Evolutionary conservation across 225 moss, liverwort and hornwort genomes (phyloP).

Genomic region (Neckera pumila): DNA sequence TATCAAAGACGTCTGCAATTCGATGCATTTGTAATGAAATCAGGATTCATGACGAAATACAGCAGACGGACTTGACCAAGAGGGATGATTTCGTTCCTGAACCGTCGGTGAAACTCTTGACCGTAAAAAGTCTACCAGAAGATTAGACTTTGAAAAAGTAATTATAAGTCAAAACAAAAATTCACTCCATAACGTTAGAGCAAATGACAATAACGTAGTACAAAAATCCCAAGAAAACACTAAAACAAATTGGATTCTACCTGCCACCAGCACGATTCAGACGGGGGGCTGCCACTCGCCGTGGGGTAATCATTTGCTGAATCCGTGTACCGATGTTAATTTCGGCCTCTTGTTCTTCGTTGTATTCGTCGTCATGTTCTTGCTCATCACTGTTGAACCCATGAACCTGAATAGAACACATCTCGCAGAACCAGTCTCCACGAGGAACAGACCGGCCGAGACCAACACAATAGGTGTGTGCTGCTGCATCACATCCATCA

Average conservation of each 20-base stretch:
- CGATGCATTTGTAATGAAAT: neutral
- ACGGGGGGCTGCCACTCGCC: conserved; percentile 17
- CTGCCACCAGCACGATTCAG: conserved; percentile 25
- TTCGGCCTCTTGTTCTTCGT: conserved; percentile 29
- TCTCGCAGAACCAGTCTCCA: conserved; percentile 87
- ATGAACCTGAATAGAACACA: conserved; percentile 36
- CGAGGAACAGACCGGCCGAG: conserved; percentile 71
- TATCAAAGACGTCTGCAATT: neutral
- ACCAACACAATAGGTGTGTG: conserved; percentile 93
- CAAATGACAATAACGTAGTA: neutral
- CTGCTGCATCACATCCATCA: conserved; percentile 90
- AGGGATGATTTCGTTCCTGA: neutral
- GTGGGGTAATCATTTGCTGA: conserved; percentile 13
- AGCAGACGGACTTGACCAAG: neutral
- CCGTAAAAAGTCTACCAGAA: neutral
- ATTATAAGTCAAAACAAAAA: neutral
- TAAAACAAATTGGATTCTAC: neutral
- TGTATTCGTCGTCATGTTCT: conserved; percentile 14
- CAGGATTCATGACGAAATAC: neutral
- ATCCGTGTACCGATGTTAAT: conserved; percentile 2
- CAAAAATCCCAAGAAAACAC: neutral
- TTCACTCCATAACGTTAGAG: neutral
- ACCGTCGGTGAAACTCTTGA: neutral
- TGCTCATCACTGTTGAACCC: conserved; percentile 32
- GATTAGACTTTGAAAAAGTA: neutral